Percentiles rank a stretch among this genome's conserved stretches.
Evolutionary conservation across 2,329 filamentous ascomycete genomes (phyloP).

Genomic region (Exophiala aquamarina): DNA sequence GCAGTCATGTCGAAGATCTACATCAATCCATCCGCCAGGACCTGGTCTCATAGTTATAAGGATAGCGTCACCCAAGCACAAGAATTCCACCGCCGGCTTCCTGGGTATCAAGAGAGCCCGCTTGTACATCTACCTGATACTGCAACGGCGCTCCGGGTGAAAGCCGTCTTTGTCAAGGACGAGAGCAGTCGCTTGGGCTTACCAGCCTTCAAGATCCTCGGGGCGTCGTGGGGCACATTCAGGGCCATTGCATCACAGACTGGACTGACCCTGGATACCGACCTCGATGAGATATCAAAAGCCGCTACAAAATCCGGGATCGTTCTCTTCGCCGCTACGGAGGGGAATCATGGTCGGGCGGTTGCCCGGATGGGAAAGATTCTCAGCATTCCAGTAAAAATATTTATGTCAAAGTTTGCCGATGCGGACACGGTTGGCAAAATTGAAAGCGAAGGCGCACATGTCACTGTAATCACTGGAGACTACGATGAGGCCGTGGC

Average conservation of each 20-base stretch:
- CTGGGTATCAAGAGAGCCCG: slow-evolving; percentile 56
- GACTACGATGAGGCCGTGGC: slow-evolving; percentile 65
- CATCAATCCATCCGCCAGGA: slow-evolving; percentile 12
- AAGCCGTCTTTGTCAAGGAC: slow-evolving; percentile 66
- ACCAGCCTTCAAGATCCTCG: slow-evolving; percentile 77
- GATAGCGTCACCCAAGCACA: slow-evolving; percentile 15
- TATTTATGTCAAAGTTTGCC: slow-evolving; percentile 63
- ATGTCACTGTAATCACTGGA: slow-evolving; percentile 52
- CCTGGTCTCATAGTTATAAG: slow-evolving; percentile 12
- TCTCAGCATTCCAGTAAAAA: slow-evolving; percentile 54
- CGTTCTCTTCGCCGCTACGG: slow-evolving; percentile 64
- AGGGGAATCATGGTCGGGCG: slow-evolving; percentile 76
- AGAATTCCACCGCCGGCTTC: slow-evolving; percentile 59
- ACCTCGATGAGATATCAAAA: slow-evolving; percentile 45
- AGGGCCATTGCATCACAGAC: slow-evolving; percentile 52
- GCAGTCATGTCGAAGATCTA: slow-evolving; percentile 4
- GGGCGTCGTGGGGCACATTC: slow-evolving; percentile 72
- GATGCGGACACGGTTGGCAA: slow-evolving; percentile 51
- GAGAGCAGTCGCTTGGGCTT: slow-evolving; percentile 68
- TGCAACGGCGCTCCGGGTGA: slow-evolving; percentile 58
- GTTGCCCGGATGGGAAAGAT: slow-evolving; percentile 66
- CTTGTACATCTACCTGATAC: slow-evolving; percentile 55
- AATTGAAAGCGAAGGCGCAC: slow-evolving; percentile 64
- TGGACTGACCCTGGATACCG: slow-evolving; percentile 42
- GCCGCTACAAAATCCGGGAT: slow-evolving; percentile 36